Percentiles rank a stretch among this genome's conserved stretches.
Conservation (phyloP, 23 red algal species). For the Agarophyton chilense region DNA sequence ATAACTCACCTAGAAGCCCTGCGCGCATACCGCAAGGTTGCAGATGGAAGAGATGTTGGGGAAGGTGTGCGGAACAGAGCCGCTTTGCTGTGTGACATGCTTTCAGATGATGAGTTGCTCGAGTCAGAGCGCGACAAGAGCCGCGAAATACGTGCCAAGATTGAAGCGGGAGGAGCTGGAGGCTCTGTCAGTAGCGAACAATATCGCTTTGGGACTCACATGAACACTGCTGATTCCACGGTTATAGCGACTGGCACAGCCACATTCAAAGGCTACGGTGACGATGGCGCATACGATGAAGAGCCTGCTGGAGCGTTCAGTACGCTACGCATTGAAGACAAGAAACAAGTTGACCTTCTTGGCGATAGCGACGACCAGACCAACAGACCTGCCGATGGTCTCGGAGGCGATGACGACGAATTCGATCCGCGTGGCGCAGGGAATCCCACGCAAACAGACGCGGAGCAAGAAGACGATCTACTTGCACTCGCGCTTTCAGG, state of each 20-base stretch:
- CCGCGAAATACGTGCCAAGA: slow-evolving; percentile 80
- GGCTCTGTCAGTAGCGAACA: slow-evolving; percentile 60
- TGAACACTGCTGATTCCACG: neutral
- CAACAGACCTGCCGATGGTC: neutral
- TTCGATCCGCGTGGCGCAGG: slow-evolving; percentile 63
- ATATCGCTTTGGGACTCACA: slow-evolving; percentile 35
- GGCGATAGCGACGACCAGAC: slow-evolving; percentile 26
- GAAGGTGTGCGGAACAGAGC: slow-evolving; percentile 82
- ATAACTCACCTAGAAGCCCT: slow-evolving; percentile 75
- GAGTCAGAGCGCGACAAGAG: slow-evolving; percentile 85
- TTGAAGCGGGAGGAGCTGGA: slow-evolving; percentile 36
- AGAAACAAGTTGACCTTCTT: slow-evolving; percentile 49
- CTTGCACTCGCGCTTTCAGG: slow-evolving; percentile 16
- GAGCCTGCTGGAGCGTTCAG: slow-evolving; percentile 40
- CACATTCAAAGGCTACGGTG: slow-evolving; percentile 51
- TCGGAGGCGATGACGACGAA: slow-evolving; percentile 61
- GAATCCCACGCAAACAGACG: neutral
- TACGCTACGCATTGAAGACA: slow-evolving; percentile 16
- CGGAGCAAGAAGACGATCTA: slow-evolving; percentile 1
- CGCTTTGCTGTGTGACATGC: slow-evolving; percentile 81
- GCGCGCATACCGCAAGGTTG: slow-evolving; percentile 78
- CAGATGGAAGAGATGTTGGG: slow-evolving; percentile 76
- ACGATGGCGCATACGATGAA: slow-evolving; percentile 69
- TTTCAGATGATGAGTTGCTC: slow-evolving; percentile 59
- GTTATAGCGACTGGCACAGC: neutral